A percentile compares a stretch with the other conserved stretches of the same genome.
Evolutionary conservation across 2,329 filamentous ascomycete genomes (phyloP).

Genomic region (Daldinia eschscholtzii): DNA sequence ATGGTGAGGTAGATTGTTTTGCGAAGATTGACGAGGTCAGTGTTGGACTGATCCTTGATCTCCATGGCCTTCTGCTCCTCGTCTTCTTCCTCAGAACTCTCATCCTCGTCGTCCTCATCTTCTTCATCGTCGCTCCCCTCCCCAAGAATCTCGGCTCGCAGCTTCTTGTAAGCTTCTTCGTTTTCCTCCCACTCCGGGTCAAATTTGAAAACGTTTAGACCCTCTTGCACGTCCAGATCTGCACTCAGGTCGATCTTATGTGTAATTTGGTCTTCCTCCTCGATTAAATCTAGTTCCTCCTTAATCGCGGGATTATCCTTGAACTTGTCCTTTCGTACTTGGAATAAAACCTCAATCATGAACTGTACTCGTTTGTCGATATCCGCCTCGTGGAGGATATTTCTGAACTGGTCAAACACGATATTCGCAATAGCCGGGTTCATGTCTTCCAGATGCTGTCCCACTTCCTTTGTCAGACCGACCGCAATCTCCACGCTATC

Average conservation of each 20-base stretch:
- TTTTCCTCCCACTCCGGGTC: slow-evolving; percentile 91
- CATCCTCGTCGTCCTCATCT: slow-evolving; percentile 74
- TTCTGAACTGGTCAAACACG: slow-evolving; percentile 96
- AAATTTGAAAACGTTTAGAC: slow-evolving; percentile 94
- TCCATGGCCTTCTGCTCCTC: slow-evolving; percentile 86
- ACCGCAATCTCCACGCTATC: slow-evolving; percentile 99
- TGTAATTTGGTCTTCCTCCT: slow-evolving; percentile 98
- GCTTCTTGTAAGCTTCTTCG: slow-evolving; percentile 87
- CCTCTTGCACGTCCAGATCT: slow-evolving; percentile 85
- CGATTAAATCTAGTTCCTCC: slow-evolving; percentile 93
- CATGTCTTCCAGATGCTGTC: slow-evolving; percentile 96
- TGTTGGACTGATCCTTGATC: slow-evolving; percentile 98
- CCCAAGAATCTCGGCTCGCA: slow-evolving; percentile 94
- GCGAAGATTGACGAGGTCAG: slow-evolving; percentile 91
- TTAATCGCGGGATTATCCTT: slow-evolving; percentile 92
- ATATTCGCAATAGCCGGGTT: slow-evolving; percentile 86
- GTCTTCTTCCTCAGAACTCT: slow-evolving; percentile 78
- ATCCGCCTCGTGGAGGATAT: slow-evolving; percentile 94
- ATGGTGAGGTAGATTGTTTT: slow-evolving; percentile 97
- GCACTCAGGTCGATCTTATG: slow-evolving; percentile 87
- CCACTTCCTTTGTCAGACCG: slow-evolving; percentile 90
- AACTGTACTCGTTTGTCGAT: slow-evolving; percentile 99
- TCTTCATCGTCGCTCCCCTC: slow-evolving; percentile 90
- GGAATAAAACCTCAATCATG: slow-evolving; percentile 98
- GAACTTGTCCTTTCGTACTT: slow-evolving; percentile 95